These are phyloP conservation scores for Xerocomellus dryophilus DNA, from an alignment of 768 basidiomycete species.

Conservation along the genomic window DNA sequence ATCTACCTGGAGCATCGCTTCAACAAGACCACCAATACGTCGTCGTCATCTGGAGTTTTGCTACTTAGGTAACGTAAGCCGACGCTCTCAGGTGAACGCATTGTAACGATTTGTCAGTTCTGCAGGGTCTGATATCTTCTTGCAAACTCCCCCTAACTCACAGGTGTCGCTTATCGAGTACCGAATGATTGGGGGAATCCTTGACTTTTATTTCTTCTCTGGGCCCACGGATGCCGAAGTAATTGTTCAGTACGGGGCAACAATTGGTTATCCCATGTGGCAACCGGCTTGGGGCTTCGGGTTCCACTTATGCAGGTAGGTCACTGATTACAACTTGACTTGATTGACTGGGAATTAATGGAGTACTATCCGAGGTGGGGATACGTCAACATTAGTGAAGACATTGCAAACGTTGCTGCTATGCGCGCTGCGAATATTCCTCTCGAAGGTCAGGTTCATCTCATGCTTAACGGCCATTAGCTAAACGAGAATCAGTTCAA, in stretches of 20 bases:
- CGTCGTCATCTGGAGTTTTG: slow-evolving; percentile 74
- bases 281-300: slow-evolving; percentile 77
- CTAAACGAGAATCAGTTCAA: slow-evolving; percentile 45
- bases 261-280: slow-evolving; percentile 68
- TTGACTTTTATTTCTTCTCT: slow-evolving; percentile 78
- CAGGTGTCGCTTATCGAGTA: slow-evolving; percentile 67
- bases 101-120: slow-evolving; percentile 39
- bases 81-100: neutral
- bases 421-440: slow-evolving; percentile 72
- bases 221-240: slow-evolving; percentile 52
- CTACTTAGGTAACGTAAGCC: slow-evolving; percentile 49
- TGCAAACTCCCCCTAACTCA: slow-evolving; percentile 55
- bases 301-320: slow-evolving; percentile 68
- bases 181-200: slow-evolving; percentile 66
- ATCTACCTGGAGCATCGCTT: slow-evolving; percentile 75
- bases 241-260: slow-evolving; percentile 64
- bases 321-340: neutral
- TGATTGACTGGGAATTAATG: neutral
- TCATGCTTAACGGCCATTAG: neutral
- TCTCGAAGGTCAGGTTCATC: slow-evolving; percentile 54
- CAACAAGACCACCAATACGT: slow-evolving; percentile 45
- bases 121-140: slow-evolving; percentile 67
- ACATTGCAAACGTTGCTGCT: slow-evolving; percentile 48
- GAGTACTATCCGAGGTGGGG: slow-evolving; percentile 37
- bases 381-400: slow-evolving; percentile 52